A percentile compares a stretch with the other conserved stretches of the same genome.
Evolutionary conservation across 768 basidiomycete species (phyloP).

Genomic region (Gloeopeniophorella convolvens): DNA sequence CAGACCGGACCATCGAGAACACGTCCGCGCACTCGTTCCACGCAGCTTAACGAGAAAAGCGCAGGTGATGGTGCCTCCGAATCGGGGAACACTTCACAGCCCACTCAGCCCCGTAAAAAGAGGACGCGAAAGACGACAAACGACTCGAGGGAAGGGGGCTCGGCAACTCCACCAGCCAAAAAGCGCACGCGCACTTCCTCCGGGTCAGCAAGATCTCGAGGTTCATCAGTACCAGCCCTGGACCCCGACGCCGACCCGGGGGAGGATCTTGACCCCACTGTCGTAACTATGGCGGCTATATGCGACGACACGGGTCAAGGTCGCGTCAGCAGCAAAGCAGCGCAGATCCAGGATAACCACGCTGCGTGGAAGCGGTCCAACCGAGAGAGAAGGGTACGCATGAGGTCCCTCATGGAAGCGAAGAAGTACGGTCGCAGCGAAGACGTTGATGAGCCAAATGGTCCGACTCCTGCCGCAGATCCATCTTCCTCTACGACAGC

Average conservation of each 20-base stretch:
- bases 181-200: conserved; percentile 16
- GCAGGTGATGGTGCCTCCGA: background rate
- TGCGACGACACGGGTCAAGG: conserved; percentile 77
- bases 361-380: conserved; percentile 65
- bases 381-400: conserved; percentile 56
- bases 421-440: conserved; percentile 66
- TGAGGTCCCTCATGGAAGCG: conserved; percentile 58
- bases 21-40: background rate
- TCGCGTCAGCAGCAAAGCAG: conserved; percentile 70
- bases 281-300: conserved; percentile 73
- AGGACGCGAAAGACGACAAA: conserved; percentile 6
- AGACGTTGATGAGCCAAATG: conserved; percentile 36
- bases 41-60: background rate
- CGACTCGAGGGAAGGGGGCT: background rate
- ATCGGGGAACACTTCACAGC: conserved; percentile 1
- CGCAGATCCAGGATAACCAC: conserved; percentile 65
- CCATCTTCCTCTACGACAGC: background rate
- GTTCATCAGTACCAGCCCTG: conserved; percentile 45
- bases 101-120: conserved; percentile 11
- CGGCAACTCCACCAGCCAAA: conserved; percentile 3
- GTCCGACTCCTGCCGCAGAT: background rate
- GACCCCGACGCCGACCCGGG: conserved; percentile 60
- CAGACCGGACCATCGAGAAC: background rate
- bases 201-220: conserved; percentile 22
- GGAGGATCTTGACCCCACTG: conserved; percentile 75